These are phyloP conservation scores for Cystobasidium pallidum DNA, from an alignment of 1,284 basidiomycete genomes.

Conservation along the genomic window DNA sequence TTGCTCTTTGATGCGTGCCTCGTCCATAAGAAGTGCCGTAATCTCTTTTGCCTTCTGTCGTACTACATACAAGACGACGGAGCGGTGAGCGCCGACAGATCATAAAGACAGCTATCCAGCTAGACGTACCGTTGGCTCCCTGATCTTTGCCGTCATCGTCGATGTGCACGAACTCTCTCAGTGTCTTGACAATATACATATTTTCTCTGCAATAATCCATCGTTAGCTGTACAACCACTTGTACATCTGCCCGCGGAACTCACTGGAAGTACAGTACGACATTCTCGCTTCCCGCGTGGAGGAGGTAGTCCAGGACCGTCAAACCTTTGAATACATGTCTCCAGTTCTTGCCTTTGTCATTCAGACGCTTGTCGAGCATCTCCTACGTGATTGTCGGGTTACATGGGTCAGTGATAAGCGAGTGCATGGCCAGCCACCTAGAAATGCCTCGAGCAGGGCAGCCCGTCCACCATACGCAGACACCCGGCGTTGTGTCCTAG, in stretches of 20 bases:
- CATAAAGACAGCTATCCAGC: not conserved
- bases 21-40: constrained; percentile 91
- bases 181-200: constrained; percentile 95
- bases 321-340: constrained; percentile 99
- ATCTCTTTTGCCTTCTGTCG: constrained; percentile 99
- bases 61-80: constrained; percentile 57
- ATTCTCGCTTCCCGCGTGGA: constrained; percentile 97
- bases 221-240: too few relatives aligned
- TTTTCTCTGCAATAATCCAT: constrained; percentile 68
- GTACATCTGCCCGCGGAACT: too few relatives aligned
- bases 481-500: too few relatives aligned
- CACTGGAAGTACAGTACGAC: constrained; percentile 93
- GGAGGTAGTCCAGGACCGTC: constrained; percentile 92
- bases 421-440: not conserved
- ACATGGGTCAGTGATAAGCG: not conserved
- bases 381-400: constrained; percentile 60
- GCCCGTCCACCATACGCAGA: too few relatives aligned
- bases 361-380: constrained; percentile 97
- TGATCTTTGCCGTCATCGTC: constrained; percentile 97
- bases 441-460: not conserved
- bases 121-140: constrained; percentile 74
- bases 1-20: constrained; percentile 81
- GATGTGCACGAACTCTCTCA: constrained; percentile 97
- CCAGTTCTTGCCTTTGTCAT: constrained; percentile 99
- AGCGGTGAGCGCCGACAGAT: too few relatives aligned